phyloP scores from a whole-genome alignment of 768 basidiomycete species.

The Pholiota molesta region DNA sequence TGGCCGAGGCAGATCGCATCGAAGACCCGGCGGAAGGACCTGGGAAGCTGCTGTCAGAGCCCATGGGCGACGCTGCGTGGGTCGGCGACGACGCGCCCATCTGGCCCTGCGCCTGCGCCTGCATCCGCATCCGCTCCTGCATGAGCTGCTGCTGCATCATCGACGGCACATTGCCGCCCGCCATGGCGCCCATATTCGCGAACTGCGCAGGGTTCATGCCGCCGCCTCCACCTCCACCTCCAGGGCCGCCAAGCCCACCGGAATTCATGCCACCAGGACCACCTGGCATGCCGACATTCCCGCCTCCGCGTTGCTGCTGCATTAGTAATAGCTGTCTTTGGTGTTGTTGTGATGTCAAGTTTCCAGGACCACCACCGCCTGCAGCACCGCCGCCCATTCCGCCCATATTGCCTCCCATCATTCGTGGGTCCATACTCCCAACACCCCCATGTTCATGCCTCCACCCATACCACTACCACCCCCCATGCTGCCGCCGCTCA shows the following conservation, averaged over 20 bases:
- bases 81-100: slow-evolving; percentile 37
- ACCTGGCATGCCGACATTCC: slow-evolving; percentile 22
- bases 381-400: slow-evolving; percentile 27
- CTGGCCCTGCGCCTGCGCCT: slow-evolving; percentile 31
- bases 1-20: slow-evolving; percentile 36
- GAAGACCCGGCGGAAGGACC: slow-evolving; percentile 23
- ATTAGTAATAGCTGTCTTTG: slow-evolving; percentile 49
- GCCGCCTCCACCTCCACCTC: slow-evolving; percentile 18
- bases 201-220: slow-evolving; percentile 25
- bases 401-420: slow-evolving; percentile 31
- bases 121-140: slow-evolving; percentile 41
- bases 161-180: slow-evolving; percentile 29
- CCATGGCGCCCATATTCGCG: slow-evolving; percentile 25
- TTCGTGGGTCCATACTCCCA: slow-evolving; percentile 33
- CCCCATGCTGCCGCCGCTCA: slow-evolving; percentile 23
- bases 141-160: slow-evolving; percentile 38
- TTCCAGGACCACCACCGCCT: slow-evolving; percentile 25
- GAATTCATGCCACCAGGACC: slow-evolving; percentile 9
- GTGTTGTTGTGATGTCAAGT: slow-evolving; percentile 30
- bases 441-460: slow-evolving; percentile 37
- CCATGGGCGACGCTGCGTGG: slow-evolving; percentile 48
- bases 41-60: slow-evolving; percentile 33
- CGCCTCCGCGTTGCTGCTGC: slow-evolving; percentile 32
- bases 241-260: slow-evolving; percentile 15
- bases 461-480: slow-evolving; percentile 33